A percentile compares a stretch with the other conserved stretches of the same genome.
Evolutionary conservation across 2,329 filamentous ascomycete species (phyloP).

Genomic region (Macrophomina pseudophaseolina): DNA sequence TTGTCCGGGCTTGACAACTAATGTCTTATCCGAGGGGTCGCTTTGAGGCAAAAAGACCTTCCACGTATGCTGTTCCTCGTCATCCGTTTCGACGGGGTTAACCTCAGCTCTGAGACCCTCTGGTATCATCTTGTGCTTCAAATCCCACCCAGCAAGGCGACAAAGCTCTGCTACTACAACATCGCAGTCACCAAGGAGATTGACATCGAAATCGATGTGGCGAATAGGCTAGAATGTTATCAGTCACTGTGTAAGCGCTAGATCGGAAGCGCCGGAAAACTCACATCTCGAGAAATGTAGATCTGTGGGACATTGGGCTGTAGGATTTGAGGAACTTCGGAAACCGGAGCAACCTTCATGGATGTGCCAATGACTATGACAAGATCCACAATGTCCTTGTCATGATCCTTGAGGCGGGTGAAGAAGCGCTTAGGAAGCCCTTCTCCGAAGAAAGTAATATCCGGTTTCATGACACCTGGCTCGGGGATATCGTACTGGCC

Average conservation of each 20-base stretch:
- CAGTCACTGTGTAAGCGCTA: conserved; percentile 28
- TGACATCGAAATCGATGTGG: conserved; percentile 95
- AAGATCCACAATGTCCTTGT: conserved; percentile 80
- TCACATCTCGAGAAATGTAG: conserved; percentile 79
- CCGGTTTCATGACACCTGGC: conserved; percentile 88
- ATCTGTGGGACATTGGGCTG: conserved; percentile 84
- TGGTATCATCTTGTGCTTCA: conserved; percentile 85
- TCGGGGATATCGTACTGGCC: conserved; percentile 69
- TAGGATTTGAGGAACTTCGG: conserved; percentile 83
- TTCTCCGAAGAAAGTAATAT: conserved; percentile 98
- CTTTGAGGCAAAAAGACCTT: conserved; percentile 10
- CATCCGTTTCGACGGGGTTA: conserved; percentile 34
- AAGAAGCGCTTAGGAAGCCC: conserved; percentile 84
- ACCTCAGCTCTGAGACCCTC: conserved; percentile 66
- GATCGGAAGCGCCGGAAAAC: conserved; percentile 32
- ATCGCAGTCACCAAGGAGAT: conserved; percentile 94
- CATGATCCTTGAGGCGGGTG: conserved; percentile 77
- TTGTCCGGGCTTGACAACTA: conserved; percentile 5
- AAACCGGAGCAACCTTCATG: conserved; percentile 93
- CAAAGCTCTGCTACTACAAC: conserved; percentile 87
- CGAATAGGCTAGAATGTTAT: conserved; percentile 65
- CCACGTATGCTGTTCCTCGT: conserved; percentile 34
- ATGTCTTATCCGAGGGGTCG: background rate
- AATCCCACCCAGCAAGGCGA: conserved; percentile 77
- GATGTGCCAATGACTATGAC: conserved; percentile 96